phyloP scores from a whole-genome alignment of 2,329 filamentous ascomycete genomes.

The Claviceps pazoutovae region DNA sequence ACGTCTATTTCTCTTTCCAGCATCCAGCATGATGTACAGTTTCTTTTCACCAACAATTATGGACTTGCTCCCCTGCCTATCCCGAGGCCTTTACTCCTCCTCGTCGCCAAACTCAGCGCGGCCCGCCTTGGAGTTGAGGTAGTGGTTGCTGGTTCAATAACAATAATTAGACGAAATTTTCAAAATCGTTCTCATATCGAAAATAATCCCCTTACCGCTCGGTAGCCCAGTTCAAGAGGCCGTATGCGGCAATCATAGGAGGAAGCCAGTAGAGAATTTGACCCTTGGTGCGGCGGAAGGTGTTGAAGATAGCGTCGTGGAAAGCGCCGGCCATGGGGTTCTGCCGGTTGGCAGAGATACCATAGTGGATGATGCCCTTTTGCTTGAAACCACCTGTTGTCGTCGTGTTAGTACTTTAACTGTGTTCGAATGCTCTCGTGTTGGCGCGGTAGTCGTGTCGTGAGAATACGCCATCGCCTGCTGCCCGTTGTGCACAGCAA shows the following conservation, averaged over 20 bases:
- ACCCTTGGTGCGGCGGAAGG: constrained; percentile 67
- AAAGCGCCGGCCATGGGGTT: constrained; percentile 66
- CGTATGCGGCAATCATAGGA: constrained; percentile 65
- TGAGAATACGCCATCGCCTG: not conserved
- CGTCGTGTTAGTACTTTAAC: not conserved
- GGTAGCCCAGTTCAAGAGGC: constrained; percentile 77
- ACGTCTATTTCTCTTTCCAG: constrained; percentile 23
- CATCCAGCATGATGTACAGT: constrained; percentile 29
- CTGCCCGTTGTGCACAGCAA: no score
- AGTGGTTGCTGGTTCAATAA: constrained; percentile 49
- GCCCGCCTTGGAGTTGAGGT: constrained; percentile 67
- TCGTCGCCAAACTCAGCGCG: constrained; percentile 38
- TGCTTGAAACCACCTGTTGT: constrained; percentile 41
- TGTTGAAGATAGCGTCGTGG: constrained; percentile 88
- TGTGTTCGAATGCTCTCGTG: not conserved
- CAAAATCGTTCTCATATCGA: not conserved
- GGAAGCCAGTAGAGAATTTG: constrained; percentile 86
- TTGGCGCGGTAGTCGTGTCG: not conserved
- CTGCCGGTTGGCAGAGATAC: constrained; percentile 77
- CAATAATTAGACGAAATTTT: not conserved
- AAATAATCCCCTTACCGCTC: constrained; percentile 51
- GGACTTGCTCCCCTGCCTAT: constrained; percentile 3
- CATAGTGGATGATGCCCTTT: constrained; percentile 55
- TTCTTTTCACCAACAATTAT: constrained; percentile 6
- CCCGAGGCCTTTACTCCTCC: constrained; percentile 28